Percentiles rank a stretch among this genome's conserved stretches.
Evolutionary conservation across 139 green algal genomes (phyloP).

Genomic region (Yamagishiella unicocca): DNA sequence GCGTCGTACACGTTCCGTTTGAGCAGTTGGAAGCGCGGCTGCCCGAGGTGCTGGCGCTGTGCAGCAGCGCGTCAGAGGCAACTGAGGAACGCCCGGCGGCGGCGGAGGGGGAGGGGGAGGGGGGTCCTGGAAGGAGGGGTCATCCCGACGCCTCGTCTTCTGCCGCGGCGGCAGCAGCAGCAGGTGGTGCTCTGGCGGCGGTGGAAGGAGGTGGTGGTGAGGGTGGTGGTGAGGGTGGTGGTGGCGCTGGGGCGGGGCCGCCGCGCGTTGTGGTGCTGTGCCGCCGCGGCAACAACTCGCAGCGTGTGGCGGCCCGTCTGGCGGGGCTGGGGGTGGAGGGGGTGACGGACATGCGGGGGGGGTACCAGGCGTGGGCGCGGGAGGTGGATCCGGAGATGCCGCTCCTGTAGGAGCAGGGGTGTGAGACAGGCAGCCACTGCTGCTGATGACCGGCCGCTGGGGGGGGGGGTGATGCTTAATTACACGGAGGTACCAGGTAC

Average conservation of each 20-base stretch:
- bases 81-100: neutral
- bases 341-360: constrained; percentile 85
- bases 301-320: constrained; percentile 82
- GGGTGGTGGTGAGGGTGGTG: neutral
- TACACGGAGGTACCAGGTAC: too few relatives aligned
- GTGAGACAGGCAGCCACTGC: too few relatives aligned
- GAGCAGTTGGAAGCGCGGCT: constrained; percentile 52
- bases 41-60: constrained; percentile 52
- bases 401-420: neutral
- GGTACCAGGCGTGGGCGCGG: constrained; percentile 83
- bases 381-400: constrained; percentile 74
- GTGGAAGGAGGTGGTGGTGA: neutral
- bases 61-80: neutral
- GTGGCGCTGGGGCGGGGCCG: neutral
- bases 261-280: constrained; percentile 87
- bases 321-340: constrained; percentile 65
- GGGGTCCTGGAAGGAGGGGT: too few relatives aligned
- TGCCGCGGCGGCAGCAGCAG: neutral
- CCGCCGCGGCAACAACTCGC: constrained; percentile 95
- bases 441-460: too few relatives aligned
- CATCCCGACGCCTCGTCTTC: too few relatives aligned
- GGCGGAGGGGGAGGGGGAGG: neutral
- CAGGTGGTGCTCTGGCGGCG: neutral
- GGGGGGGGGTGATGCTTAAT: too few relatives aligned
- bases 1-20: constrained; percentile 70